Evolutionary conservation across 805 yeast genomes (phyloP).

Genomic region (Wickerhamomyces chaumierensis): DNA sequence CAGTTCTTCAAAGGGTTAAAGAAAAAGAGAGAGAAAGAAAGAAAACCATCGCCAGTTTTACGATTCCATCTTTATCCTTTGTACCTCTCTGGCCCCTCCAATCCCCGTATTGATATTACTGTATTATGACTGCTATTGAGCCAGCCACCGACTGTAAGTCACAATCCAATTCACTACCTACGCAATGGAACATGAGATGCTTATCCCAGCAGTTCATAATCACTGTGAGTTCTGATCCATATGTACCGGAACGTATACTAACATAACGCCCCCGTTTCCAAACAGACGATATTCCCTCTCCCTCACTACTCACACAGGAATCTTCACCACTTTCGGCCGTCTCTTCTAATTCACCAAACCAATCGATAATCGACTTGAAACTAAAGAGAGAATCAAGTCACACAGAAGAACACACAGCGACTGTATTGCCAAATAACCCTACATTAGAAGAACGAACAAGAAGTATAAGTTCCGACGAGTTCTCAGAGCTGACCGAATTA

Average conservation of each 20-base stretch:
- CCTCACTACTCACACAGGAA: background rate
- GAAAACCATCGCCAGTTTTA: too few species aligned
- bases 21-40: too few species aligned
- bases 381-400: background rate
- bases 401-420: background rate
- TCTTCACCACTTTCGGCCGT: background rate
- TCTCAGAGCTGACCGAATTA: slow-evolving; percentile 43
- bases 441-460: background rate
- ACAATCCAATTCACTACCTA: too few species aligned
- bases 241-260: too few species aligned
- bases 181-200: too few species aligned
- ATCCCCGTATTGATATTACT: too few species aligned
- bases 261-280: too few species aligned
- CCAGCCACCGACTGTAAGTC: background rate
- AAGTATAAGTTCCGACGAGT: slow-evolving; percentile 16
- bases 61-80: too few species aligned
- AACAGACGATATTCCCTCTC: background rate
- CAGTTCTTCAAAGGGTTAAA: too few species aligned
- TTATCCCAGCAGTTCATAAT: background rate
- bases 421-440: background rate
- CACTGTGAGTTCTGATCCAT: background rate
- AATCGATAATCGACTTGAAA: background rate
- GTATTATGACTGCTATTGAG: background rate
- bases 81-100: too few species aligned
- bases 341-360: background rate